Evolutionary conservation across 108 stramenopile genomes (phyloP).

Genomic region (Schizochytrium sp.): DNA sequence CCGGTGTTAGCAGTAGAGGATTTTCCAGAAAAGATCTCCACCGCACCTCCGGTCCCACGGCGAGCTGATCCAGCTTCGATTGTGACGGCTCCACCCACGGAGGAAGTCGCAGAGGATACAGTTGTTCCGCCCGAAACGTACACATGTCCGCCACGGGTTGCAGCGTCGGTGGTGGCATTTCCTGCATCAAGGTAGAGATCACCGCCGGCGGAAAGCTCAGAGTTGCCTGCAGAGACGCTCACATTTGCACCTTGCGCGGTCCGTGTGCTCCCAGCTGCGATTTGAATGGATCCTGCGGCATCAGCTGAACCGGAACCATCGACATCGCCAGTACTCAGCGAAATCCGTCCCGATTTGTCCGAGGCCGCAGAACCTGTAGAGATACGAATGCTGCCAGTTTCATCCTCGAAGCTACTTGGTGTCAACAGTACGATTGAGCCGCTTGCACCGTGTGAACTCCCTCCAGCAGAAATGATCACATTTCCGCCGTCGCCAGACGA

Average conservation of each 20-base stretch:
- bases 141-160: constrained; percentile 48
- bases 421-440: background rate
- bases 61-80: background rate
- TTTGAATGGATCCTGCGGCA: background rate
- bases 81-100: background rate
- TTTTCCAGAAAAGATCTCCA: constrained; percentile 24
- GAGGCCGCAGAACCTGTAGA: background rate
- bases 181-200: background rate
- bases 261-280: background rate
- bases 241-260: constrained; percentile 28
- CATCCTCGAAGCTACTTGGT: background rate
- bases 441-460: background rate
- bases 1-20: constrained; percentile 27
- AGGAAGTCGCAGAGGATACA: background rate
- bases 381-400: background rate
- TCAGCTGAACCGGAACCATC: background rate
- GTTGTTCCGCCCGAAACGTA: constrained; percentile 20
- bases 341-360: background rate
- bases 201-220: background rate
- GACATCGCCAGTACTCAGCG: background rate
- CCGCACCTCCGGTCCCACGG: constrained; percentile 21
- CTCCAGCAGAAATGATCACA: background rate
- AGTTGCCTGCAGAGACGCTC: constrained; percentile 16
- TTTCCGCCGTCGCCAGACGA: background rate
- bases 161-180: constrained; percentile 20